Evolutionary conservation across 2,329 filamentous ascomycete species (phyloP).

Genomic region (Plectosphaerella sp.): DNA sequence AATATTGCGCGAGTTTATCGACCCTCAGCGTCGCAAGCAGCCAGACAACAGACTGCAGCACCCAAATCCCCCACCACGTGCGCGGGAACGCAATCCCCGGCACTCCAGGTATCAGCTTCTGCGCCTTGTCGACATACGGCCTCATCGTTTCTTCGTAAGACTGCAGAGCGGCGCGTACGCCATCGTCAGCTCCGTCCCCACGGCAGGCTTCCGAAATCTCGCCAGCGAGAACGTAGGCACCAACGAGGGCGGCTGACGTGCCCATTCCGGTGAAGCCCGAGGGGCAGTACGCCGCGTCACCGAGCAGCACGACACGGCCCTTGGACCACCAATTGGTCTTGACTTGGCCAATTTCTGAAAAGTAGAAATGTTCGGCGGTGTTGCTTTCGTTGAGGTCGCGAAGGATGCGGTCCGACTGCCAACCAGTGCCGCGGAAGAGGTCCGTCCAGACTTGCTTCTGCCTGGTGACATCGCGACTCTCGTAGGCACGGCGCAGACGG

Average conservation of each 20-base stretch:
- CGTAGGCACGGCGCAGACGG: not conserved
- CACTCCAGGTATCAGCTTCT: conserved; percentile 5
- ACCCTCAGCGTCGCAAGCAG: conserved; percentile 6
- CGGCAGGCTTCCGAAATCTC: conserved; percentile 26
- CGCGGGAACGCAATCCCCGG: conserved; percentile 5
- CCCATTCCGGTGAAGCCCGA: conserved; percentile 41
- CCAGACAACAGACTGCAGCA: conserved; percentile 3
- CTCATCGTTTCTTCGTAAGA: conserved; percentile 9
- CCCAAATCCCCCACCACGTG: conserved; percentile 4
- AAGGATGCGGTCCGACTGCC: conserved; percentile 26
- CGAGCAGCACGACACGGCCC: conserved; percentile 38
- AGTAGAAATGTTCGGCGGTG: conserved; percentile 34
- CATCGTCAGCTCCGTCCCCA: not conserved
- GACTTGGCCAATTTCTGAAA: conserved; percentile 34
- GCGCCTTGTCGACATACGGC: conserved; percentile 7
- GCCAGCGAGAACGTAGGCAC: conserved; percentile 46
- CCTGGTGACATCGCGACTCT: conserved; percentile 12
- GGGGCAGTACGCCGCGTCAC: conserved; percentile 42
- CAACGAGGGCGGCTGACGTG: conserved; percentile 34
- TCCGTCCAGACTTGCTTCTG: conserved; percentile 28
- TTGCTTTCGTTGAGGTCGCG: conserved; percentile 16
- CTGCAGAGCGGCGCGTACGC: conserved; percentile 2
- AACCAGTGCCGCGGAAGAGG: conserved; percentile 33
- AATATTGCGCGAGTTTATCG: conserved; percentile 4
- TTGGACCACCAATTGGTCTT: conserved; percentile 24